Percentiles rank a stretch among this genome's conserved stretches.
Conservation (phyloP, 2,329 filamentous ascomycete species). For the Penicillium rolfsii region DNA sequence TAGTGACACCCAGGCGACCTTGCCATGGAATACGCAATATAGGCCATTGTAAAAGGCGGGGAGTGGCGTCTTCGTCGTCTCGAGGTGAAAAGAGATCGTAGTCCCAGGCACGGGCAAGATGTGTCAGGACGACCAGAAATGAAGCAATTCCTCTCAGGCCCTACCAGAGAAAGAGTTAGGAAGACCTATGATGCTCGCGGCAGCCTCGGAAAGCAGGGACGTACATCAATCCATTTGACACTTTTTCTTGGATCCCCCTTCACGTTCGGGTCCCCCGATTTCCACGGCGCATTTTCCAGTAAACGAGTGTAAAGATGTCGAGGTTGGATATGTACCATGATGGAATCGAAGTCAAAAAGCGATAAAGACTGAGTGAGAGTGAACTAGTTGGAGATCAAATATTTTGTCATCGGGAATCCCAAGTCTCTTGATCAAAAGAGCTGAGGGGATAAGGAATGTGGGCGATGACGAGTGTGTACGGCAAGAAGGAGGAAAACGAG, state of each 20-base stretch:
- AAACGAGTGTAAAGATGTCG: constrained; percentile 25
- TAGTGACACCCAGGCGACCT: constrained; percentile 59
- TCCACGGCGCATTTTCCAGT: constrained; percentile 30
- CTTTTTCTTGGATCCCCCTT: constrained; percentile 25
- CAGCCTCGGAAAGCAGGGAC: background rate
- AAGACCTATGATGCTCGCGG: background rate
- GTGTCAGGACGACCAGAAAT: constrained; percentile 57
- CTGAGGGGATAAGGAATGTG: constrained; percentile 14
- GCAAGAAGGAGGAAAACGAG: constrained; percentile 10
- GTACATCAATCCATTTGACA: constrained; percentile 26
- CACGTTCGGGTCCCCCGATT: constrained; percentile 21
- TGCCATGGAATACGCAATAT: constrained; percentile 59
- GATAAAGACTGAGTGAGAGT: constrained; percentile 3
- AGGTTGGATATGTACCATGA: constrained; percentile 28
- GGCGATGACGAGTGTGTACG: background rate
- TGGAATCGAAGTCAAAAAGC: constrained; percentile 3
- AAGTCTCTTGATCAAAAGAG: constrained; percentile 19
- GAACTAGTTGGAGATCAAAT: constrained; percentile 8
- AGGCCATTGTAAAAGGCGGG: constrained; percentile 55
- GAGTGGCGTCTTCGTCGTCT: constrained; percentile 47
- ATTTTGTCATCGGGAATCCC: constrained; percentile 12
- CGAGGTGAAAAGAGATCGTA: constrained; percentile 56
- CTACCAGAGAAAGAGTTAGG: constrained; percentile 32
- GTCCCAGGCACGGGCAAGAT: constrained; percentile 57
- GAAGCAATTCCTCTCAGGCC: constrained; percentile 58